Percentiles rank a stretch among this genome's conserved stretches.
Conservation (phyloP, 345 rosid genomes). For the Citrus unshiu region DNA sequence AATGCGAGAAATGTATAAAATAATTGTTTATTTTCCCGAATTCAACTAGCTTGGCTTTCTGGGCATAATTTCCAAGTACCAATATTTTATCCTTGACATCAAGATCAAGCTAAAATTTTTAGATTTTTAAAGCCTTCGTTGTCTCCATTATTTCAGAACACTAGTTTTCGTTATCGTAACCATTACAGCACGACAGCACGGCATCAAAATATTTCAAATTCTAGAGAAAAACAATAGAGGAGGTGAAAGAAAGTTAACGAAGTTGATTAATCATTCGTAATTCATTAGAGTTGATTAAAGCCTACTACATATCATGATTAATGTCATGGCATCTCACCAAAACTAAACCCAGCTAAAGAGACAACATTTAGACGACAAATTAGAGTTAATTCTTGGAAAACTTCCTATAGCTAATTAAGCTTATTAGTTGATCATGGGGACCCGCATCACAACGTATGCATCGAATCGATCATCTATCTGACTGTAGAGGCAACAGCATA, state of each 20-base stretch:
- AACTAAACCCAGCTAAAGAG: not conserved
- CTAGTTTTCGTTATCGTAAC: not conserved
- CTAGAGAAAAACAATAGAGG: not conserved
- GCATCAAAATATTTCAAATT: not conserved
- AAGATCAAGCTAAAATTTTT: not conserved
- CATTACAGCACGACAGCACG: not conserved
- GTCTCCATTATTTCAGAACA: not conserved
- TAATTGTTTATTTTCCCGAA: not conserved
- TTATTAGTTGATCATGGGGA: not conserved
- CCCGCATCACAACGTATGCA: not conserved
- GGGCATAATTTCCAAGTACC: too few relatives aligned
- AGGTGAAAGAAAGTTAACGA: not conserved
- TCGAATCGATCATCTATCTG: constrained; percentile 9
- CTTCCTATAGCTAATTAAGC: not conserved
- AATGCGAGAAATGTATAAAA: not conserved
- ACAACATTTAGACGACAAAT: not conserved
- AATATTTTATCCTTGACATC: too few relatives aligned
- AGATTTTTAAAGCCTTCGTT: not conserved
- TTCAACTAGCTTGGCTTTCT: not conserved
- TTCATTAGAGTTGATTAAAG: not conserved
- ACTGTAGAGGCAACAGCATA: constrained; percentile 52
- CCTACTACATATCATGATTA: not conserved
- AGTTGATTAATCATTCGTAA: not conserved
- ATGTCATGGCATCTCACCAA: too few relatives aligned
- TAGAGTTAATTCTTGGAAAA: not conserved